Evolutionary conservation across 352 stramenopile genomes (phyloP).

Genomic region (Lagenidium giganteum): DNA sequence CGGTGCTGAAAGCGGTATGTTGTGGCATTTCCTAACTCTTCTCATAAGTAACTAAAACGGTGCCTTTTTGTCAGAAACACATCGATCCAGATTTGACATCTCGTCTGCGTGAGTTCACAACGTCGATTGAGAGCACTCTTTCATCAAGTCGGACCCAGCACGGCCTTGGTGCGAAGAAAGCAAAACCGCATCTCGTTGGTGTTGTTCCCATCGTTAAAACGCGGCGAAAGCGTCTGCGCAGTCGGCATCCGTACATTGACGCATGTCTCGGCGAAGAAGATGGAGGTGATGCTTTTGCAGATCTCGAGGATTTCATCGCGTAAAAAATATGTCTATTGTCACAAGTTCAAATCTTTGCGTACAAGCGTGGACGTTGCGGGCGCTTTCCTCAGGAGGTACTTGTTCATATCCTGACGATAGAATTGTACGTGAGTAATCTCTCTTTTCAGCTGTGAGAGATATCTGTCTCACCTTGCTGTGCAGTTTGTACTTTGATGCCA

Average conservation of each 20-base stretch:
- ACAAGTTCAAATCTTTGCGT: constrained; percentile 14
- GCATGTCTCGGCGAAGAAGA: constrained; percentile 30
- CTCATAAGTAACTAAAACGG: too few species aligned
- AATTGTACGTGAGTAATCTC: background rate
- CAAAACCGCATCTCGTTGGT: constrained; percentile 18
- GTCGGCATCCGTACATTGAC: constrained; percentile 30
- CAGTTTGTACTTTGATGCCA: constrained; percentile 19
- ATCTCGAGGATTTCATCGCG: constrained; percentile 34
- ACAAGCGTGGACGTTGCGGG: constrained; percentile 10
- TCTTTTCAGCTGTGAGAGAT: too few species aligned
- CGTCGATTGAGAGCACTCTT: constrained; percentile 8
- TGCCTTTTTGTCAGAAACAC: too few species aligned
- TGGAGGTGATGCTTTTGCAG: constrained; percentile 29
- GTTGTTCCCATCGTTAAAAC: constrained; percentile 19
- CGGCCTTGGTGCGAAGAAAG: background rate
- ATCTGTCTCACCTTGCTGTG: constrained; percentile 20
- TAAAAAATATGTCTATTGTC: constrained; percentile 7
- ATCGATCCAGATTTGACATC: background rate
- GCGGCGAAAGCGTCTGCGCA: constrained; percentile 20
- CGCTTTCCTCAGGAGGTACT: constrained; percentile 18
- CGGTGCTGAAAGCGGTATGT: constrained; percentile 14
- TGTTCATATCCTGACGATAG: constrained; percentile 17
- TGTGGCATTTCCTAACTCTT: too few species aligned
- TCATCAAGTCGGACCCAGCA: too few species aligned
- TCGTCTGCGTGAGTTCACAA: constrained; percentile 4